Evolutionary conservation across 495 filamentous ascomycete species (phyloP).

Genomic region (Parathielavia appendiculata): DNA sequence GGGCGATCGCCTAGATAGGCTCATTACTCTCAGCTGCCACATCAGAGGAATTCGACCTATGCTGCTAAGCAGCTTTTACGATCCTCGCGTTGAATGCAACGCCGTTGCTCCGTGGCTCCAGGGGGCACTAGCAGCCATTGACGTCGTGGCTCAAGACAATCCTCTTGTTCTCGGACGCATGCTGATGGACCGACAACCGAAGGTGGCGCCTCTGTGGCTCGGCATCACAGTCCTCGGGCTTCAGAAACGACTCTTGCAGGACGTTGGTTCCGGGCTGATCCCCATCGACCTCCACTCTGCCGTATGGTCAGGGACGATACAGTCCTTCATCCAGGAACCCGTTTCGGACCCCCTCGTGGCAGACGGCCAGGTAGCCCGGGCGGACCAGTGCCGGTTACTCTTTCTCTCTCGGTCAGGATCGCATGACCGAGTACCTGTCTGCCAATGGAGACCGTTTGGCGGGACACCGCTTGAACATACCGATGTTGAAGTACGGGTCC

Average conservation of each 20-base stretch:
- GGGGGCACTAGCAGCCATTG: conserved; percentile 16
- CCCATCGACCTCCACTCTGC: conserved; percentile 20
- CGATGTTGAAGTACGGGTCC: conserved; percentile 14
- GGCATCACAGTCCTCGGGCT: conserved; percentile 16
- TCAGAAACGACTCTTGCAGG: conserved; percentile 8
- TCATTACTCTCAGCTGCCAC: neutral
- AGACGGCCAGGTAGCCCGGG: conserved; percentile 11
- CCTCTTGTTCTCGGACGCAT: conserved; percentile 13
- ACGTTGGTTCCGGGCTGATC: conserved; percentile 15
- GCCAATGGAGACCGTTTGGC: conserved; percentile 20
- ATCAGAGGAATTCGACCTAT: conserved; percentile 9
- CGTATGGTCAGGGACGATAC: conserved; percentile 16
- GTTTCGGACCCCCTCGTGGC: conserved; percentile 14
- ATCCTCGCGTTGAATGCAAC: conserved; percentile 20
- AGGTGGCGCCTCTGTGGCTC: conserved; percentile 17
- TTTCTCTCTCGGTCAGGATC: conserved; percentile 16
- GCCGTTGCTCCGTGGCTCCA: conserved; percentile 21
- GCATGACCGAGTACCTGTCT: conserved; percentile 16
- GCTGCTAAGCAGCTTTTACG: conserved; percentile 20
- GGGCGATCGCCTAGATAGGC: neutral
- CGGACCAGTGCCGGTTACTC: conserved; percentile 20
- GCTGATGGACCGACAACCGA: conserved; percentile 20
- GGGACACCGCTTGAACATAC: conserved; percentile 7
- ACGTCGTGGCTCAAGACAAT: neutral
- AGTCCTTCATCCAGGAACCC: conserved; percentile 20